Base-by-base conservation (phyloP, 2,329 filamentous ascomycete genomes). In the Arthroderma sp. region DNA sequence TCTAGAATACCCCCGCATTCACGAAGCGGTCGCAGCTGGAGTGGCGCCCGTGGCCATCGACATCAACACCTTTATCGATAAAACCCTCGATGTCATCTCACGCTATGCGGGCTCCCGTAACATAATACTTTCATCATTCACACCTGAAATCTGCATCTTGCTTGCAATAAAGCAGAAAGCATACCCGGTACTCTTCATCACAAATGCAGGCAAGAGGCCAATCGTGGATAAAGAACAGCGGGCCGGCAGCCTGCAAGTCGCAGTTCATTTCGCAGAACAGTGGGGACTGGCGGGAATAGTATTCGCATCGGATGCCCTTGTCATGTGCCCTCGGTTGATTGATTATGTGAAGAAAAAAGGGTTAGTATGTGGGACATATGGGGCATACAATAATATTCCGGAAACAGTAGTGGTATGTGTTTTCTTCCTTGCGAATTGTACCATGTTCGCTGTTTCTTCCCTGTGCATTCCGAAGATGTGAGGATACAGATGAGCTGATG, bases 1-100 rank as follows among this genome's bases (percentile, higher is more conserved):
- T 22, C 28, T 40, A 67, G 64, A 68, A 51, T 69, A 67, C 46
- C 64, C 64, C 3, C 56, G 61, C 40, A 51, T 66, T 9, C 59
- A 61, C 47, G 66, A 68, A 54, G 56, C 63, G 4, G 48, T 51
- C 6, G 58, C 58, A 11, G 59, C 56, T 4, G 53, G 55, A 10
- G 56, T 66, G 3, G 58, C 59, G 5, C 56, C 61, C 0, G 50
- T 61, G 39, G 61, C 55, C 6, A 57, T 66, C 27, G 62, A 67
- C 38, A 51, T 65, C 38, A 68, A 69, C 46, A 57, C 53, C 10
- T 66, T 62, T 47, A 51, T 67, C 33, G 65, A 68, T 49, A 55
- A 53, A 1, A 58, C 61, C 22, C 58, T 68, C 1, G 50, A 55
- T 5, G 53, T 49, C 11, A 48, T 65, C n/a, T 54, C 52, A 40